Evolutionary conservation across 371 early-diverging fungal species (phyloP).

Genomic region (Batkoa obscura): DNA sequence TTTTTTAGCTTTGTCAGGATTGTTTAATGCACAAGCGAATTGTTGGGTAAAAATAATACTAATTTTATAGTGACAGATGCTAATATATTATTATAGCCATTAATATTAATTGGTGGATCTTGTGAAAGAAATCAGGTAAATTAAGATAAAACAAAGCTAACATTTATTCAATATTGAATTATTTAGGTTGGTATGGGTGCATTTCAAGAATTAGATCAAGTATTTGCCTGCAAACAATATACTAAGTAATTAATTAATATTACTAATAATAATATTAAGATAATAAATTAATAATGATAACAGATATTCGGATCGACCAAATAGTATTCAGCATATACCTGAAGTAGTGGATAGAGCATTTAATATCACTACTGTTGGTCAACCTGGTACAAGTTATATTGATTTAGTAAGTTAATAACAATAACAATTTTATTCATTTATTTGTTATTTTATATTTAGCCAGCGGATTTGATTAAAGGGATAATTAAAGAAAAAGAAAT

Average conservation of each 20-base stretch:
- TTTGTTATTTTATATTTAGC: slow-evolving; percentile 9
- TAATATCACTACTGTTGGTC: slow-evolving; percentile 27
- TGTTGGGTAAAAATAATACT: slow-evolving; percentile 13
- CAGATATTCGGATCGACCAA: slow-evolving; percentile 27
- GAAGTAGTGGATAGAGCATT: slow-evolving; percentile 34
- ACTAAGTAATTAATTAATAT: slow-evolving; percentile 23
- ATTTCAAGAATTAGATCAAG: slow-evolving; percentile 61
- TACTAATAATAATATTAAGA: not conserved
- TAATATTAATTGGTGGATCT: slow-evolving; percentile 29
- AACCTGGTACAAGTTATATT: slow-evolving; percentile 53
- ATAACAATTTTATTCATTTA: not conserved
- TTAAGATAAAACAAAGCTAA: not conserved
- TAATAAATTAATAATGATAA: slow-evolving; percentile 8
- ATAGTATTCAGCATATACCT: slow-evolving; percentile 25
- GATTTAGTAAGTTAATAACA: slow-evolving; percentile 20
- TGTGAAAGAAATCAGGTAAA: slow-evolving; percentile 23
- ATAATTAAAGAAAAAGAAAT: not conserved
- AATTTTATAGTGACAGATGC: not conserved
- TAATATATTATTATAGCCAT: slow-evolving; percentile 30
- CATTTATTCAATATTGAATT: not conserved
- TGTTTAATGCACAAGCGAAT: slow-evolving; percentile 39
- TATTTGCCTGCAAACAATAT: slow-evolving; percentile 37
- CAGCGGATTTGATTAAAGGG: slow-evolving; percentile 48
- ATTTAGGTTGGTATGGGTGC: slow-evolving; percentile 37
- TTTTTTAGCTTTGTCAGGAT: slow-evolving; percentile 32